These are phyloP conservation scores for Fusarium falciforme DNA, from an alignment of 2,329 filamentous ascomycete genomes.

Conservation along the genomic window DNA sequence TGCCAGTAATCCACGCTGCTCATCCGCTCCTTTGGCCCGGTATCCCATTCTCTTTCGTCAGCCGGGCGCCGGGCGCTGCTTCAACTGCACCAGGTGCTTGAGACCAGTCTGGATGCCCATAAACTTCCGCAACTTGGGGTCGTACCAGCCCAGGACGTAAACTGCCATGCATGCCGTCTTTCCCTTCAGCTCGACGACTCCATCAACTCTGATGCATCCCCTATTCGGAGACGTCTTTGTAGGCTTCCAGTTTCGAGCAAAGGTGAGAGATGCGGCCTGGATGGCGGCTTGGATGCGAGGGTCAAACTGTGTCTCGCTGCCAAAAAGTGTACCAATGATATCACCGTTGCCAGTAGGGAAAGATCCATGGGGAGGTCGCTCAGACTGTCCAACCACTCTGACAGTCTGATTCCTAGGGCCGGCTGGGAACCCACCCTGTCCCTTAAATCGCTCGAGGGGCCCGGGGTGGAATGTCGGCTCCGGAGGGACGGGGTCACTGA, in stretches of 20 bases:
- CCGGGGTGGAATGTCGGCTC: slow-evolving; percentile 49
- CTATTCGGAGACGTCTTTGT: slow-evolving; percentile 57
- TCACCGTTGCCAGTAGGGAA: slow-evolving; percentile 42
- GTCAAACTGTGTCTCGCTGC: slow-evolving; percentile 49
- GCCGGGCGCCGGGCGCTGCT: slow-evolving; percentile 50
- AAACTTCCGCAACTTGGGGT: slow-evolving; percentile 64
- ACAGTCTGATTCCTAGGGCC: slow-evolving; percentile 38
- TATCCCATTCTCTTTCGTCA: slow-evolving; percentile 17
- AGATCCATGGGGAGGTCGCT: slow-evolving; percentile 38
- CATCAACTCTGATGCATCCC: slow-evolving; percentile 65
- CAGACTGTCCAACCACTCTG: slow-evolving; percentile 39
- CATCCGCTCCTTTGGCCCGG: background rate
- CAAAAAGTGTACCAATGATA: slow-evolving; percentile 42
- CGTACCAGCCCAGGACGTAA: slow-evolving; percentile 65
- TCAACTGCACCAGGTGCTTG: slow-evolving; percentile 56
- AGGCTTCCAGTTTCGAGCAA: slow-evolving; percentile 60
- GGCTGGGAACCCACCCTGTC: slow-evolving; percentile 37
- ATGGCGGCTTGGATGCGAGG: slow-evolving; percentile 48
- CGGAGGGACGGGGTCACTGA: slow-evolving; percentile 43
- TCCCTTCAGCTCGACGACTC: slow-evolving; percentile 65
- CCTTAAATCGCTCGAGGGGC: slow-evolving; percentile 44
- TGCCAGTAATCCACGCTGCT: slow-evolving; percentile 16
- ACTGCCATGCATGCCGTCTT: slow-evolving; percentile 60
- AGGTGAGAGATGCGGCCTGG: slow-evolving; percentile 50
- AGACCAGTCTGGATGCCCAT: slow-evolving; percentile 55